Percentiles rank a stretch among this genome's conserved stretches.
Evolutionary conservation across 2,329 filamentous ascomycete species (phyloP).

Genomic region (Aurifilum marmelostoma): DNA sequence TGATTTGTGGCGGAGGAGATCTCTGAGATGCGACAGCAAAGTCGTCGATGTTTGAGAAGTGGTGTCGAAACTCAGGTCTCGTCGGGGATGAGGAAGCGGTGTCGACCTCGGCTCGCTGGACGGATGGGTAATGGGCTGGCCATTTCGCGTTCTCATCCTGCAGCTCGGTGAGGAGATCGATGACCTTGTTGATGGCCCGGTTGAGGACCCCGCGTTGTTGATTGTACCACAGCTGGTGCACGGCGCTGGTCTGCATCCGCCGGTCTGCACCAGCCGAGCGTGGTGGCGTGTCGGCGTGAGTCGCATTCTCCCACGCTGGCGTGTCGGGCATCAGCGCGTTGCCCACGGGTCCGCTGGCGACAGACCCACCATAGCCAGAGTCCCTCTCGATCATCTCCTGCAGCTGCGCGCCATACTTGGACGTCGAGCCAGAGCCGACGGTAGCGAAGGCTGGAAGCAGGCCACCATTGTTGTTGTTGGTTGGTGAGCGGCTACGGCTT

Average conservation of each 20-base stretch:
- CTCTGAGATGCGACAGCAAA: constrained; percentile 40
- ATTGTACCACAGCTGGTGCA: constrained; percentile 95
- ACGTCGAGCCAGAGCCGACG: constrained; percentile 79
- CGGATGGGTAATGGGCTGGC: constrained; percentile 93
- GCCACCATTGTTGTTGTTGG: constrained; percentile 24
- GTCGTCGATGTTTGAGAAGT: constrained; percentile 62
- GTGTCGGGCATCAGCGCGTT: constrained; percentile 43
- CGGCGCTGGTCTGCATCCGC: constrained; percentile 74
- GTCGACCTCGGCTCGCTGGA: constrained; percentile 62
- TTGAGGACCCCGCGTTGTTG: constrained; percentile 86
- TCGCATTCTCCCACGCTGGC: constrained; percentile 48
- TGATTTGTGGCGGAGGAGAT: constrained; percentile 42
- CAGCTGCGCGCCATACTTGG: constrained; percentile 78
- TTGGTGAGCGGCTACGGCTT: constrained; percentile 9
- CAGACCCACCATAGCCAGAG: constrained; percentile 88
- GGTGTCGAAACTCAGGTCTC: constrained; percentile 66
- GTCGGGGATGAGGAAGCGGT: constrained; percentile 51
- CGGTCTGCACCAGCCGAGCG: constrained; percentile 62
- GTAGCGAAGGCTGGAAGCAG: constrained; percentile 69
- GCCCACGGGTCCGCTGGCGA: constrained; percentile 61
- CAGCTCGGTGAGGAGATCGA: constrained; percentile 80
- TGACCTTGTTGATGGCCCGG: constrained; percentile 82
- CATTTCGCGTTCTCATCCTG: constrained; percentile 89
- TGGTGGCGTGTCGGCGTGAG: constrained; percentile 50
- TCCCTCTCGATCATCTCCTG: constrained; percentile 83